Evolutionary conservation across 139 green algal species (phyloP).

Genomic region (Closterium sp.): DNA sequence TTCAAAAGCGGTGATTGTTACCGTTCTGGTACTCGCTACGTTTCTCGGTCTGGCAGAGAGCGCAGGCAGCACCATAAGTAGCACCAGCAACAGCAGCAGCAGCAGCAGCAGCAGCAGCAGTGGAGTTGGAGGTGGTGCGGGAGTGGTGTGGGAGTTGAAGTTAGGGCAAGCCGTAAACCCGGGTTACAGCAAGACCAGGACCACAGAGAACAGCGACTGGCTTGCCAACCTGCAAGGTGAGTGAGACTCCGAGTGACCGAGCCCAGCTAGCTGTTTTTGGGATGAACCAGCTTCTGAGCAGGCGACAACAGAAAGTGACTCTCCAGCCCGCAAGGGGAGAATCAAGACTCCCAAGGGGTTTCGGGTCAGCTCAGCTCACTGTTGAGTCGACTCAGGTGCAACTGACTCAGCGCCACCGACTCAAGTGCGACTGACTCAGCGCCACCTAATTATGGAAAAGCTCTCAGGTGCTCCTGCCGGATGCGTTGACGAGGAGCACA

Average conservation of each 20-base stretch:
- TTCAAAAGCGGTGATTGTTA: neutral
- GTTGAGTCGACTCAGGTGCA: too few relatives aligned
- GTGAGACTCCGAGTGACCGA: neutral
- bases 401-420: too few relatives aligned
- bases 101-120: neutral
- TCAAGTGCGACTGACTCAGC: too few relatives aligned
- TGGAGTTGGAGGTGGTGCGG: neutral
- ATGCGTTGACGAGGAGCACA: too few relatives aligned
- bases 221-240: neutral
- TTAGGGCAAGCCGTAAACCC: neutral
- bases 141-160: neutral
- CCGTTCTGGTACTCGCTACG: neutral
- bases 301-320: neutral
- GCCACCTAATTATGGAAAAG: too few relatives aligned
- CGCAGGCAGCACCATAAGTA: neutral
- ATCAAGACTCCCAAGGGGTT: too few relatives aligned
- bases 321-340: too few relatives aligned
- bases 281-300: too few relatives aligned
- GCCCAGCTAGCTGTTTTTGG: too few relatives aligned
- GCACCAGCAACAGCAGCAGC: neutral
- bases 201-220: neutral
- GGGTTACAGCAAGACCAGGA: neutral
- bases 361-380: too few relatives aligned
- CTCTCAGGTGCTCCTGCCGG: too few relatives aligned
- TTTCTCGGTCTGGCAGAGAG: neutral